Base-by-base conservation (phyloP, 805 yeast species). In the Starmera caribaea region DNA sequence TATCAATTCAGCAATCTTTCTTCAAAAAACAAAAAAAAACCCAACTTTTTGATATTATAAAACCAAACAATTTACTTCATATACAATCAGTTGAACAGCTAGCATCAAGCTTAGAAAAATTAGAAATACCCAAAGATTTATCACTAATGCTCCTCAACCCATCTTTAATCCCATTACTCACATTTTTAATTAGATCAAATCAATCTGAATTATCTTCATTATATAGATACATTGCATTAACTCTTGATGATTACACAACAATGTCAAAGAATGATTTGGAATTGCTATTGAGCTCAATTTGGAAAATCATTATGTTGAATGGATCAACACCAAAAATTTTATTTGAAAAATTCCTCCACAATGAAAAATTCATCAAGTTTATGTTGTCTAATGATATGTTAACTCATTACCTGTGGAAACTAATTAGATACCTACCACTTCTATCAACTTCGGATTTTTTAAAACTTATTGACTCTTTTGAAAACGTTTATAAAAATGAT, bases 11-110 rank as follows among this genome's bases (percentile, higher is more conserved):
- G 3, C 26, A 21, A 3, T 21, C 6, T 21, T 21, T 21, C 8
- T 21, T 21, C 26, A 21, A 48, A 35, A 41, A 35, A 34, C 45
- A 53, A 32, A 50, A 39, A n/a, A 38, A 26, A 12, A 31, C 38
- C 26, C 26, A 21, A 21, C 26, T 21, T 21, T 21, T 21, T 21
- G 26, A 21, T 21, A 21, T 21, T 3, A 21, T 21, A 21, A 21
- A 21, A 5, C 26, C 26, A 21, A 21, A 38, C 6, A 33, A 30
- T 8, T 30, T 34, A 3, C 39, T 38, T 9, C 27, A 40, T 12
- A 34, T 42, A 3, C 34, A 34, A 2, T 39, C 41, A 1, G 16
- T 46, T 9, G 26, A 37, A 7, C 38, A 37, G 3, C 15, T 53
- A n/a, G 43, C 38, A 3, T 13, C 27, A 15, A 40, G 14, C 5